Percentiles rank a stretch among this genome's conserved stretches.
These are phyloP conservation scores for Toxoplasma gondii DNA, from an alignment of 169 alveolate species.

Conservation along the genomic window DNA sequence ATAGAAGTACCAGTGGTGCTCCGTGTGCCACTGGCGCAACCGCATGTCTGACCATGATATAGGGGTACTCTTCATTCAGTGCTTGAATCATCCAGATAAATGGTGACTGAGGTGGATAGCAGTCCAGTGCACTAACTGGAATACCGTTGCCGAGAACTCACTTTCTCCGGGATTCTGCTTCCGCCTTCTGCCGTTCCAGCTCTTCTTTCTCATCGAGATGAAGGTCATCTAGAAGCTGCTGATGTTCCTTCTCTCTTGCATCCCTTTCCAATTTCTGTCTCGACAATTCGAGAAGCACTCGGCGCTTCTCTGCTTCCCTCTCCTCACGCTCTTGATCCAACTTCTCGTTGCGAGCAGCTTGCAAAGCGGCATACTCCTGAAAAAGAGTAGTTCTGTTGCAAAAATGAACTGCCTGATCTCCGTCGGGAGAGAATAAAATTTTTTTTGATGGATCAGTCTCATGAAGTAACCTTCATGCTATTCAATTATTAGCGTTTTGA, in stretches of 20 bases:
- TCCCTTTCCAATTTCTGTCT: slow-evolving; percentile 47
- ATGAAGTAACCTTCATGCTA: too few relatives aligned
- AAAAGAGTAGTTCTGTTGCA: not conserved
- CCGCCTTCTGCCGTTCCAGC: slow-evolving; percentile 61
- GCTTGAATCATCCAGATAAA: too few relatives aligned
- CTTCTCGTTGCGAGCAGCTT: slow-evolving; percentile 53
- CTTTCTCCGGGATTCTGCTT: slow-evolving; percentile 48
- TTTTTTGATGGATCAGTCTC: too few relatives aligned
- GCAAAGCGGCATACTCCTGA: slow-evolving; percentile 21
- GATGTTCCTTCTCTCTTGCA: slow-evolving; percentile 53
- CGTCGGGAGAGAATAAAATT: too few relatives aligned
- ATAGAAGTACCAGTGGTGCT: too few relatives aligned
- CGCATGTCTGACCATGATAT: too few relatives aligned
- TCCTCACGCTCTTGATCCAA: slow-evolving; percentile 58
- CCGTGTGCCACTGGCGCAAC: too few relatives aligned
- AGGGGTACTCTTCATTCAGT: too few relatives aligned
- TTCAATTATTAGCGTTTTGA: too few relatives aligned
- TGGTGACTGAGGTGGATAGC: too few relatives aligned
- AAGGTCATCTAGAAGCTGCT: slow-evolving; percentile 53
- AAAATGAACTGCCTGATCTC: too few relatives aligned
- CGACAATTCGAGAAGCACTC: slow-evolving; percentile 51
- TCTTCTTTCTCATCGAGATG: slow-evolving; percentile 64
- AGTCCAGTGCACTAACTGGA: too few relatives aligned
- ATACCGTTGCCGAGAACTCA: not conserved
- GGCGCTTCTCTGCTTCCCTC: slow-evolving; percentile 61